Evolutionary conservation across 2,329 filamentous ascomycete species (phyloP).

Genomic region (Aspergillus costaricaensis): DNA sequence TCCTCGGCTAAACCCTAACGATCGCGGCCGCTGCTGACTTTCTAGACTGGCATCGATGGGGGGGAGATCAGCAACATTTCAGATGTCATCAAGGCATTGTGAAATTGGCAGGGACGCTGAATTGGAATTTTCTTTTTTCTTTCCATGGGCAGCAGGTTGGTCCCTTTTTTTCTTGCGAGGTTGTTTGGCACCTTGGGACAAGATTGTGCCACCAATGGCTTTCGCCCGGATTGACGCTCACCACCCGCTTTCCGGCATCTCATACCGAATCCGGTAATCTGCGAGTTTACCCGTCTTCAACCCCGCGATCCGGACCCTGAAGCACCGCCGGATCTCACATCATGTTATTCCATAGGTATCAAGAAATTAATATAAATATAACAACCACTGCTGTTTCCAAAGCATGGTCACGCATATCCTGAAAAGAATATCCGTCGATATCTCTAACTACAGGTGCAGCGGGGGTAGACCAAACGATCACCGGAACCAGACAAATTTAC

Average conservation of each 20-base stretch:
- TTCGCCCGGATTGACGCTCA: neutral
- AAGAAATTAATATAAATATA: neutral
- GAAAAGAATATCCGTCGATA: neutral
- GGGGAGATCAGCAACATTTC: no score
- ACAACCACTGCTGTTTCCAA: no score
- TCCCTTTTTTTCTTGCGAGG: neutral
- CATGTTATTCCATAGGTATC: neutral
- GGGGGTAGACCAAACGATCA: no score
- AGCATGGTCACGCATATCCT: no score
- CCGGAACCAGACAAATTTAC: neutral
- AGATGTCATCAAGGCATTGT: no score
- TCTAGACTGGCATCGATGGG: neutral
- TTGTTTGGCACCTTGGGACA: neutral
- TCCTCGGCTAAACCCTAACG: conserved; percentile 45
- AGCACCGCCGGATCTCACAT: neutral
- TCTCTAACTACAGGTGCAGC: neutral
- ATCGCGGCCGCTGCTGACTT: conserved; percentile 8
- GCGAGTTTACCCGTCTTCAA: neutral
- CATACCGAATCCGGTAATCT: conserved; percentile 22
- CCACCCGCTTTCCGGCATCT: conserved; percentile 8
- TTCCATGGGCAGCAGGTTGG: neutral
- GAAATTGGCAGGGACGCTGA: no score
- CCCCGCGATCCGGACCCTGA: neutral
- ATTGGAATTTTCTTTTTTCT: neutral
- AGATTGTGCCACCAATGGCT: neutral